These are phyloP conservation scores for Wickerhamomyces queroliae DNA, from an alignment of 805 yeast species.

Conservation along the genomic window DNA sequence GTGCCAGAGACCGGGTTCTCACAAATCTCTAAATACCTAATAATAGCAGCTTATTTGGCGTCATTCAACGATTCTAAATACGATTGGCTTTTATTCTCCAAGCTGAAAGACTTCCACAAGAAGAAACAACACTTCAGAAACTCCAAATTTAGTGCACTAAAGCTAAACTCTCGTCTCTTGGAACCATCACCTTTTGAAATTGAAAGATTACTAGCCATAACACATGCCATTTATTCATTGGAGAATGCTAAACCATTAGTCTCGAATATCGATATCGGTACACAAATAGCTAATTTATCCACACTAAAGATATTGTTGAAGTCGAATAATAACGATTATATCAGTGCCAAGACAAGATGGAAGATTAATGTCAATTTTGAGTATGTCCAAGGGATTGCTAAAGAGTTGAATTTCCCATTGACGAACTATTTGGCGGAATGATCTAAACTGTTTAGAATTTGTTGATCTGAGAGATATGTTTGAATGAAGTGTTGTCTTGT, in stretches of 20 bases:
- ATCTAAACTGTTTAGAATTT: background rate
- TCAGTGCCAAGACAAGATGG: constrained; percentile 73
- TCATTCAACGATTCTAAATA: constrained; percentile 66
- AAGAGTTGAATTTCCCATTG: constrained; percentile 60
- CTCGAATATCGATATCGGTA: constrained; percentile 30
- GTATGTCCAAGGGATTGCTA: constrained; percentile 52
- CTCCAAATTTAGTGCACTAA: constrained; percentile 35
- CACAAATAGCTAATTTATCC: constrained; percentile 28
- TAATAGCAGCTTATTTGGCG: constrained; percentile 79
- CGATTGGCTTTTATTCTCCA: constrained; percentile 69
- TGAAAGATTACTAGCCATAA: constrained; percentile 76
- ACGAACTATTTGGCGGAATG: constrained; percentile 48
- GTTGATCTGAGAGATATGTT: constrained; percentile 6
- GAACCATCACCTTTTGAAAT: constrained; percentile 72
- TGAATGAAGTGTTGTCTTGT: constrained; percentile 7
- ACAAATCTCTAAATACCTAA: constrained; percentile 56
- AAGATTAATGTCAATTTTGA: constrained; percentile 70
- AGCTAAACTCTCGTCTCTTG: constrained; percentile 51
- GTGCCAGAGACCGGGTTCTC: constrained; percentile 43
- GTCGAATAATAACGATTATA: constrained; percentile 40
- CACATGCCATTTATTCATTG: constrained; percentile 58
- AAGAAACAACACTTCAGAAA: constrained; percentile 31
- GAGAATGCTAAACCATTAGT: constrained; percentile 26
- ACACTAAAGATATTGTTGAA: constrained; percentile 26
- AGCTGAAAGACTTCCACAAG: constrained; percentile 41